Evolutionary conservation across 1,284 basidiomycete genomes (phyloP), one percentile per base, ranked within the genome.

Genomic region (Trametes hirsuta): DNA sequence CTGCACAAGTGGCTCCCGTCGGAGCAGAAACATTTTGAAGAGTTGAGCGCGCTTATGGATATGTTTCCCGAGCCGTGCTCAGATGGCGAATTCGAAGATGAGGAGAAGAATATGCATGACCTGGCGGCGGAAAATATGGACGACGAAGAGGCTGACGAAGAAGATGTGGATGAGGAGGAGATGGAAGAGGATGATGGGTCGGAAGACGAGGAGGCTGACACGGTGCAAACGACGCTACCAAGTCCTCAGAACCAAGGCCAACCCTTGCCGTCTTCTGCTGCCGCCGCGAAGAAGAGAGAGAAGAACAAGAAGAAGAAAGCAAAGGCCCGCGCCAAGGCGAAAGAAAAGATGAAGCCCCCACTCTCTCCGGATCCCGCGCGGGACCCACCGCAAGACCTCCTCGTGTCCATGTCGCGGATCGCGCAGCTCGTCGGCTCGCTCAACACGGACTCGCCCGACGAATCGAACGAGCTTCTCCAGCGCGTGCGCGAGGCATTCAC

Each of bases 401-500:
- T 66, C 44, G 59, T 57, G 40, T 61, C 64, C 25, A 66, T 63
- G 57, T 59, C 64, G 21, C 59, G 58, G 15, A 57, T 66, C 14
- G 59, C 62, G 1, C 51, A 61, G 48, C 61, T 66, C 2, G 57
- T 63, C 37, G 56, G 55, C 30, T 53, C 61, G 6, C 59, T 66
- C 34, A 59, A 52, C 46, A 36, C 55, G 15, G 59, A 55, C 30
- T 50, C 64, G 3, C 56, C 53, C 21, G 54, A 55, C 30, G 54
- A 49, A 4, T 25, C 53, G 2, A 51, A 42, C 12, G 57, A 54
- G 36, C 62, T 61, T n/a, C 37, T 63, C 6, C 50, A 57, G 41
- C 59, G 62, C 24, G 47, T 63, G n/a, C 61, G 54, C 18, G 61
- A 63, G 18, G 61, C 58, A 15, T 50, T 61, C 34, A 39, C 49